phyloP scores from a whole-genome alignment of 2,329 filamentous ascomycete species.

The Aureobasidium sp. region DNA sequence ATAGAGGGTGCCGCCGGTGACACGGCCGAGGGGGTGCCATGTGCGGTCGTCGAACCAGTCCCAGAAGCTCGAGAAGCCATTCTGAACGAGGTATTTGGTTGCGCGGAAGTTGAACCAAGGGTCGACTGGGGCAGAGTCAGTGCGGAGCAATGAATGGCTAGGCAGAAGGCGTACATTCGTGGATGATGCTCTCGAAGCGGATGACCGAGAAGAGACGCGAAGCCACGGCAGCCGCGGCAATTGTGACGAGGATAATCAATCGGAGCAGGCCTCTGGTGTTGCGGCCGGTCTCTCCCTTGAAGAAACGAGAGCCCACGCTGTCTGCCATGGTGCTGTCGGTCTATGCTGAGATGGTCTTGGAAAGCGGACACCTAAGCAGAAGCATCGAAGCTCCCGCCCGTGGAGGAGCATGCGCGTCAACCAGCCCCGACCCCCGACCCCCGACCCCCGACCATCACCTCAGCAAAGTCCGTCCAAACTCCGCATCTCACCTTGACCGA shows the following conservation, averaged over 20 bases:
- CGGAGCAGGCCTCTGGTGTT: conserved; percentile 80
- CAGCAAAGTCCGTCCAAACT: conserved; percentile 3
- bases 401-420: conserved; percentile 4
- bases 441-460: no score
- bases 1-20: conserved; percentile 97
- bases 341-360: background rate
- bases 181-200: conserved; percentile 98
- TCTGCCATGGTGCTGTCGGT: conserved; percentile 30
- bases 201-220: conserved; percentile 98
- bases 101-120: conserved; percentile 99
- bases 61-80: conserved; percentile 99
- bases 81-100: conserved; percentile 91
- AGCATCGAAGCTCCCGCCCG: conserved; percentile 3
- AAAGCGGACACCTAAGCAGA: background rate
- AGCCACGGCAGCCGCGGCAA: conserved; percentile 83
- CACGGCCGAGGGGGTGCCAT: conserved; percentile 97
- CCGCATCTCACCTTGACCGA: no score
- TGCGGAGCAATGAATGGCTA: no score
- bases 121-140: conserved; percentile 62
- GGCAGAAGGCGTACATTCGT: conserved; percentile 99
- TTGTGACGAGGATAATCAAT: conserved; percentile 81
- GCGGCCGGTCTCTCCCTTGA: conserved; percentile 70
- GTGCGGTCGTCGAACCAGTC: conserved; percentile 99
- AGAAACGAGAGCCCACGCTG: conserved; percentile 44
- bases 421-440: background rate